Evolutionary conservation across 192 early-diverging fungal species (phyloP), one percentile per base, ranked within the genome.

Genomic region (Umbelopsis isabellina): DNA sequence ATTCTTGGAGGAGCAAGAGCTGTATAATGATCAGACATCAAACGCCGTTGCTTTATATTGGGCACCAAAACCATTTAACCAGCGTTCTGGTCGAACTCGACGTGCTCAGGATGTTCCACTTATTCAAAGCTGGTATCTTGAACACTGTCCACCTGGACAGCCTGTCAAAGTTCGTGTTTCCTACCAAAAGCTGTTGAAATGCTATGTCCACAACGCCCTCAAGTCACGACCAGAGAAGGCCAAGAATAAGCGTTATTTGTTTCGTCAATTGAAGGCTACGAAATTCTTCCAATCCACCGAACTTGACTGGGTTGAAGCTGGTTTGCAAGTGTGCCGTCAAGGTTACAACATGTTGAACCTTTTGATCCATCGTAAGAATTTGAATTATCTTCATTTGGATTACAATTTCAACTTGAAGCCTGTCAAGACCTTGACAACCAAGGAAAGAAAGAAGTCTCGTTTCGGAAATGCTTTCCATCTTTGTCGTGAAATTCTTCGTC

Each of bases 331-430:
- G 35, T 96, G 93, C 76, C 88, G 96, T 21, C 98, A 99, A 84
- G 98, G 98, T 66, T 97, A 97, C 84, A 99, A 97, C 76, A 99
- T 99, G 98, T 87, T 99, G 21, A 99, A 98, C 74, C 85, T 99
- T 21, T 84, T 99, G 65, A 99, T 99, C 74, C 95, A 99, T 83
- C 91, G 98, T 55, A 98, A 98, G 83, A 96, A 97, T 74, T 82
- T 99, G 64, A 97, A 97, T 83, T 99, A 98, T 76, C 84, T 99
- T 69, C 98, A 99, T 72, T 83, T 99, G 72, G 98, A 99, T 84
- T 98, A 96, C 83, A 99, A 99, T 86, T 99, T 99, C 77, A 98
- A 97, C 79, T 86, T 99, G 48, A 99, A 99, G 78, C 98, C 98
- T 6, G 92, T 98, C 74, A 97, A 97, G 83, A 99, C 98, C 35